Base-by-base conservation (phyloP, 768 basidiomycete genomes). In the Crepidotus variabilis region DNA sequence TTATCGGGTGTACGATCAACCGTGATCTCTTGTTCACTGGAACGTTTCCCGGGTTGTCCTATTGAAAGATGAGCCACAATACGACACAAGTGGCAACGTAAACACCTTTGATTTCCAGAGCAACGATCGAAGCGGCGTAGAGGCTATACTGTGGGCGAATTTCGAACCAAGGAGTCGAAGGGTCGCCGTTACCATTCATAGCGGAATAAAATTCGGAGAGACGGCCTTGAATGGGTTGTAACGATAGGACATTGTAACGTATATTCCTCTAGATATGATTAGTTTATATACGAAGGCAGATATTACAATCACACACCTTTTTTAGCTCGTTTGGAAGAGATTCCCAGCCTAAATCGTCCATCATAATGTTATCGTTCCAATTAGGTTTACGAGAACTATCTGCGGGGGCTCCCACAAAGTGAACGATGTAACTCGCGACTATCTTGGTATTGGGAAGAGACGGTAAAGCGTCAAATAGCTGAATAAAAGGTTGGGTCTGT, bases 271-370 rank as follows among this genome's bases (percentile, higher is more conserved):
- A 55, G 6, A 52, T 39, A 50, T 13, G 35, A 50, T 36, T 55
- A 35, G 51, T 23, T 53, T 11, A 11, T 21, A 2, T 3, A 18
- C 8, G 36, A n/a, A 6, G 28, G 1, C 36, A 0, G 14, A 13
- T 6, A 9, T 21, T 16, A 28, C 16, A 50, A n/a, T 11, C 4
- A 22, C 73, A 36, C 8, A 85, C 88, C 74, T 86, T 86, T 55
- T 78, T 82, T 23, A 90, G 63, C 64, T 90, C 88, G 2, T 54
- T 32, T 0, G 87, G 82, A 2, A 90, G 66, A 2, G 77, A 73
- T 13, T 84, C 81, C 88, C 87, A 90, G 5, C 75, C 77, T 10
- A 82, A 69, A 14, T 65, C 65, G 63, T 88, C 86, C 18, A 85
- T 65, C 13, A 67, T 61, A 2, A 76, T 69, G 3, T 68, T 63